These are phyloP conservation scores for Rickenella mellea DNA, from an alignment of 768 basidiomycete species.

Conservation along the genomic window DNA sequence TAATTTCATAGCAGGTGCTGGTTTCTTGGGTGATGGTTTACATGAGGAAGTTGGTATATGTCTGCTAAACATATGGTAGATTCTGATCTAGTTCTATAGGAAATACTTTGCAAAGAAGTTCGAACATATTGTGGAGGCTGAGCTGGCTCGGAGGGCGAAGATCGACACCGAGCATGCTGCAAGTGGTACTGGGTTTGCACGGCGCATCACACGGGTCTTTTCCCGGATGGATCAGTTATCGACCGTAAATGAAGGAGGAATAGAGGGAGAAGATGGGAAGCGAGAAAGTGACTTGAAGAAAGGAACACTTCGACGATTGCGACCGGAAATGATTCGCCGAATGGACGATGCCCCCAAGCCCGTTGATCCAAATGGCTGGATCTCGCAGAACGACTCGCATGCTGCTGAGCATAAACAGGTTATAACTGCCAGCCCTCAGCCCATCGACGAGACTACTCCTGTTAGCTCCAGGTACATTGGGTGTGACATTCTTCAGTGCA, in stretches of 20 bases:
- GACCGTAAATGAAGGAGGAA: not conserved
- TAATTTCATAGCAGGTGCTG: conserved; percentile 39
- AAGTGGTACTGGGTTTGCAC: not conserved
- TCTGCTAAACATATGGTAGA: not conserved
- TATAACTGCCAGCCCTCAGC: too few relatives aligned
- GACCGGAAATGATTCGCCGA: conserved; percentile 71
- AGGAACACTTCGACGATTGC: conserved; percentile 21
- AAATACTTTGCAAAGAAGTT: conserved; percentile 66
- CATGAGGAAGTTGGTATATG: conserved; percentile 48
- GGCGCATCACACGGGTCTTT: conserved; percentile 4
- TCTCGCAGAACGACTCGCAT: conserved; percentile 39
- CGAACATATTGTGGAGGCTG: conserved; percentile 40
- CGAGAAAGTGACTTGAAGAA: conserved; percentile 3
- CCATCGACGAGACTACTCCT: too few relatives aligned
- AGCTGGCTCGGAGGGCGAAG: conserved; percentile 15
- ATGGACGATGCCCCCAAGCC: conserved; percentile 60
- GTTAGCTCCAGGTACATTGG: too few relatives aligned
- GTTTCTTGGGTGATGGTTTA: conserved; percentile 82
- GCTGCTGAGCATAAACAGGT: too few relatives aligned
- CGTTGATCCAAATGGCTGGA: conserved; percentile 67
- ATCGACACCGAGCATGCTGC: conserved; percentile 2
- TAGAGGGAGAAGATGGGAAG: conserved; percentile 1
- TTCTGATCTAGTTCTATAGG: conserved; percentile 23
- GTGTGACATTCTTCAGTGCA: too few relatives aligned
- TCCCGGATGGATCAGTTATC: not conserved